These are phyloP conservation scores for Coemansia sp. DNA, from an alignment of 371 early-diverging fungal genomes.

Conservation along the genomic window DNA sequence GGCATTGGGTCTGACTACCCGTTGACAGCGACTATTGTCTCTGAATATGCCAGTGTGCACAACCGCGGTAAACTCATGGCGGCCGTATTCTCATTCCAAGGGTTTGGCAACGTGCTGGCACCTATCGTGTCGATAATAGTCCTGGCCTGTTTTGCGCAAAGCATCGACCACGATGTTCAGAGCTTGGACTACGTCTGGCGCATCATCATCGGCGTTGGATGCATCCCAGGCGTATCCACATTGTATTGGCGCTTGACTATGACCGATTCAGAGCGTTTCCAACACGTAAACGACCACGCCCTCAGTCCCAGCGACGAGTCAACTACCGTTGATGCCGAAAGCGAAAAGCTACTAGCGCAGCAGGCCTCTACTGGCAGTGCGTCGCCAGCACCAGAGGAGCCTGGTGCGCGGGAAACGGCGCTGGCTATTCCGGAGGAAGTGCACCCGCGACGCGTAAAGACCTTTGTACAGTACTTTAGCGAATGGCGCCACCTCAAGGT, in stretches of 20 bases:
- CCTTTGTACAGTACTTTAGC: constrained; percentile 70
- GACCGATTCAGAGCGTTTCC: constrained; percentile 88
- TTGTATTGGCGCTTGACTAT: constrained; percentile 91
- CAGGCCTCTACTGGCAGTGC: too few species aligned
- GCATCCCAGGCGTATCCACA: constrained; percentile 79
- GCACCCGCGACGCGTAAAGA: constrained; percentile 24
- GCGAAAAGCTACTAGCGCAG: constrained; percentile 9
- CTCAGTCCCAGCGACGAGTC: neutral
- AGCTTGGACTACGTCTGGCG: constrained; percentile 91
- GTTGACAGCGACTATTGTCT: constrained; percentile 82
- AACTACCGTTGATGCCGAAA: too few species aligned
- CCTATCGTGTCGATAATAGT: constrained; percentile 65
- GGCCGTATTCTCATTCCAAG: constrained; percentile 90
- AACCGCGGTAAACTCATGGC: constrained; percentile 82
- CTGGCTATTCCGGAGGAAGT: too few species aligned
- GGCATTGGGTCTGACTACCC: constrained; percentile 90
- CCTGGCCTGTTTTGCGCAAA: constrained; percentile 64
- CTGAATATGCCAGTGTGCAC: constrained; percentile 78
- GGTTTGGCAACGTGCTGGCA: constrained; percentile 81
- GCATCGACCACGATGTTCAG: constrained; percentile 61
- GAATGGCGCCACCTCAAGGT: constrained; percentile 77
- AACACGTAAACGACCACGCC: constrained; percentile 19
- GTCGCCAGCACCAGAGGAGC: too few species aligned
- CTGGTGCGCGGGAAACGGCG: too few species aligned
- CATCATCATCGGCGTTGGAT: constrained; percentile 74